A percentile compares a stretch with the other conserved stretches of the same genome.
Conservation (phyloP, 2,329 filamentous ascomycete genomes). For the Aspergillus latus region DNA sequence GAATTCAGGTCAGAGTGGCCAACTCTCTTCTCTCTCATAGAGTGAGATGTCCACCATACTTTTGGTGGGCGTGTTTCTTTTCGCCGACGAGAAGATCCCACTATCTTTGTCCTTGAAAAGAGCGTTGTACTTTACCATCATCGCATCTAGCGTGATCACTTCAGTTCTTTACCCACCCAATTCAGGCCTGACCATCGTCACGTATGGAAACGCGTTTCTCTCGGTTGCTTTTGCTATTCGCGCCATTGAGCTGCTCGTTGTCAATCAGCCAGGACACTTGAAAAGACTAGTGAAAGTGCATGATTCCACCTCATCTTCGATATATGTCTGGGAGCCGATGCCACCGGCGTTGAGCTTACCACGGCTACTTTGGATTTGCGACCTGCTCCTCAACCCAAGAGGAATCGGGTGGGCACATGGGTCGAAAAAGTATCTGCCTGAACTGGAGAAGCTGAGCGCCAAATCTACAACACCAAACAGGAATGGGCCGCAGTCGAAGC, state of each 20-base stretch:
- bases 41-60: conserved; percentile 11
- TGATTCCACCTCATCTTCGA: not conserved
- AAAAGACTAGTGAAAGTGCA: conserved; percentile 10
- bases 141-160: conserved; percentile 12
- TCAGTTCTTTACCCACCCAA: conserved; percentile 15
- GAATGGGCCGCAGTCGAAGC: not conserved
- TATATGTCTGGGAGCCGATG: conserved; percentile 17
- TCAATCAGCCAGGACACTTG: conserved; percentile 11
- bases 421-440: conserved; percentile 14
- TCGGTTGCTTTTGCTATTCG: conserved; percentile 17
- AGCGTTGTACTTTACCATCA: conserved; percentile 4
- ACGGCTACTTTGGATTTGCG: conserved; percentile 13
- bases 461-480: not conserved
- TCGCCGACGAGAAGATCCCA: conserved; percentile 11
- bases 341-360: conserved; percentile 6
- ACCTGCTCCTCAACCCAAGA: conserved; percentile 19
- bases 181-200: conserved; percentile 4
- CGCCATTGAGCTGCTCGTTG: conserved; percentile 18
- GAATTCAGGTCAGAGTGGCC: too few relatives aligned
- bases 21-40: not conserved
- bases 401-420: conserved; percentile 21
- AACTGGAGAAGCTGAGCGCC: not conserved
- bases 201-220: conserved; percentile 21
- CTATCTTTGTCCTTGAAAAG: not conserved
- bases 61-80: conserved; percentile 12